phyloP scores from a whole-genome alignment of 2,329 filamentous ascomycete genomes.

The Xylaria sp. region DNA sequence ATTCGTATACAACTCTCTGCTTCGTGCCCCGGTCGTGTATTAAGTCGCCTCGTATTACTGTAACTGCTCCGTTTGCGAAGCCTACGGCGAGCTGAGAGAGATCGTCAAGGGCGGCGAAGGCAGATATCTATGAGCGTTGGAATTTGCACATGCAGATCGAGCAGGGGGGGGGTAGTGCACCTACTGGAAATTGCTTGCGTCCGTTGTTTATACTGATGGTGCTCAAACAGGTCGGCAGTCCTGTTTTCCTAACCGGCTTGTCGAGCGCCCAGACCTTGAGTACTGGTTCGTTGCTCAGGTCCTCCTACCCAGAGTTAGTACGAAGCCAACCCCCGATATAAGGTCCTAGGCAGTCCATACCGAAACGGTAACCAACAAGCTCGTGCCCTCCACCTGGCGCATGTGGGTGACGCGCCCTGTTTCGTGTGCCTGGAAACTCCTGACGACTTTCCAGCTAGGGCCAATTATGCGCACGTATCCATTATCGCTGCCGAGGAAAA shows the following conservation, averaged over 20 bases:
- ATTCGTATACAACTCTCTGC: conserved; percentile 95
- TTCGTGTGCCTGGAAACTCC: conserved; percentile 88
- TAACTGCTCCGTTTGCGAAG: conserved; percentile 94
- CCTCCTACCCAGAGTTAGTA: conserved; percentile 69
- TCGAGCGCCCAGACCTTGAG: conserved; percentile 98
- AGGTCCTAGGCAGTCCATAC: conserved; percentile 49
- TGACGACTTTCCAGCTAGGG: conserved; percentile 84
- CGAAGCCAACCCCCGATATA: background rate
- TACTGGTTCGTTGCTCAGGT: conserved; percentile 85
- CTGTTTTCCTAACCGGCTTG: conserved; percentile 92
- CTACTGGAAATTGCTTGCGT: conserved; percentile 88
- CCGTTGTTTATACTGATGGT: conserved; percentile 89
- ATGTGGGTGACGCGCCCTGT: conserved; percentile 85
- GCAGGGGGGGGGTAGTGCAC: conserved; percentile 41
- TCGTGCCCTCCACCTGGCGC: conserved; percentile 88
- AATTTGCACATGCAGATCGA: conserved; percentile 2
- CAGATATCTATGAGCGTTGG: conserved; percentile 71
- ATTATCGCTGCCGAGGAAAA: conserved; percentile 88
- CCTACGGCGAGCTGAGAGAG: conserved; percentile 93
- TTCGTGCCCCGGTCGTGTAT: conserved; percentile 95
- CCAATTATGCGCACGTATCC: conserved; percentile 90
- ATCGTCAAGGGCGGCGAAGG: conserved; percentile 87
- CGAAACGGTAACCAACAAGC: conserved; percentile 83
- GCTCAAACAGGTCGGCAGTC: conserved; percentile 86
- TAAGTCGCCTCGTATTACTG: conserved; percentile 90